A percentile compares a stretch with the other conserved stretches of the same genome.
Conservation (phyloP, 305 asterid genomes). For the Fraxinus albicans region DNA sequence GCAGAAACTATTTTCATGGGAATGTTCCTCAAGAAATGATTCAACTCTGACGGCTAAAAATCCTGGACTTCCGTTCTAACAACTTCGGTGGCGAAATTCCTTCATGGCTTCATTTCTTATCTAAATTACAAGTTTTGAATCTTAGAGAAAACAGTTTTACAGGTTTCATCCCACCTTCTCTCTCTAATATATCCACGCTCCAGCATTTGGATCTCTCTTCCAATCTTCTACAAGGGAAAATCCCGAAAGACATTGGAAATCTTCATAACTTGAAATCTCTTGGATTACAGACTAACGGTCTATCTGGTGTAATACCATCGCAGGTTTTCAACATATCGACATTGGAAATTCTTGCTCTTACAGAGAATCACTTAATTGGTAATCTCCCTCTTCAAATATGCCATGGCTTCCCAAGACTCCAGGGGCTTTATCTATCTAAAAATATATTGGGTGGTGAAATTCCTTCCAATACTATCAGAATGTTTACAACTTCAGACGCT, state of each 20-base stretch:
- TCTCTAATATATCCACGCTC: neutral
- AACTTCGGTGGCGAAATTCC: neutral
- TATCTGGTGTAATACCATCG: neutral
- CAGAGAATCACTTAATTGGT: slow-evolving; percentile 1
- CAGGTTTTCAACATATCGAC: slow-evolving; percentile 23
- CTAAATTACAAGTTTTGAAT: neutral
- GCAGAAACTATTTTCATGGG: neutral
- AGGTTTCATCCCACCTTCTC: neutral
- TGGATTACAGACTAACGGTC: neutral
- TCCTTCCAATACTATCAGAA: neutral
- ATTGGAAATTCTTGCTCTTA: neutral
- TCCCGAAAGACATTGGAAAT: slow-evolving; percentile 14
- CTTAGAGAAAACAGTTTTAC: neutral
- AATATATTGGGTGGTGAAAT: neutral
- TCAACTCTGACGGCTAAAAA: neutral
- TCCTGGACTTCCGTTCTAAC: neutral
- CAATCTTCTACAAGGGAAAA: slow-evolving; percentile 9
- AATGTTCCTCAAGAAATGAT: neutral
- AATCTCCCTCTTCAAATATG: slow-evolving; percentile 19
- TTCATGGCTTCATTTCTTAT: neutral
- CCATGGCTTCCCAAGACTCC: neutral
- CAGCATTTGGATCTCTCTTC: neutral
- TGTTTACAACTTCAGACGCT: neutral
- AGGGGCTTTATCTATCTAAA: neutral
- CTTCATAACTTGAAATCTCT: neutral